Percentiles rank a stretch among this genome's conserved stretches.
Conservation (phyloP, 768 basidiomycete genomes). For the Termitomyces sp. region DNA sequence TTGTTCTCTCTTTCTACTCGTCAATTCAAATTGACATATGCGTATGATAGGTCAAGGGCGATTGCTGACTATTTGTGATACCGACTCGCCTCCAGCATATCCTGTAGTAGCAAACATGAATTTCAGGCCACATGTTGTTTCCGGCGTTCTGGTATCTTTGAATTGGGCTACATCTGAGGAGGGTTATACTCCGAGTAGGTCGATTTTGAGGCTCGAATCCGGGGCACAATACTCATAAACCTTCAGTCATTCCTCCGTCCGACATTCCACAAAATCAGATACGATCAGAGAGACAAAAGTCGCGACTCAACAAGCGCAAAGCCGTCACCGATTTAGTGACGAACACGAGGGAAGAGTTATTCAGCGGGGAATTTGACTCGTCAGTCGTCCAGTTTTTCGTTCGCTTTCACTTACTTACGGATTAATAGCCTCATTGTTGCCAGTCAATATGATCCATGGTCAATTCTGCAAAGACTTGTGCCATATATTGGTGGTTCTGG, state of each 20-base stretch:
- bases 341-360: slow-evolving; percentile 71
- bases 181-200: slow-evolving; percentile 62
- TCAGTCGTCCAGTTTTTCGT: slow-evolving; percentile 25
- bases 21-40: not conserved
- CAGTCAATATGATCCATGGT: slow-evolving; percentile 80
- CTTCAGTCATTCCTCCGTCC: slow-evolving; percentile 51
- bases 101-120: slow-evolving; percentile 85
- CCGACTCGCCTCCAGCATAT: slow-evolving; percentile 91
- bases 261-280: slow-evolving; percentile 54
- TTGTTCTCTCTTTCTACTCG: not conserved
- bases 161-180: slow-evolving; percentile 92
- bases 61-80: slow-evolving; percentile 79
- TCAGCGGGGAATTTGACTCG: slow-evolving; percentile 87
- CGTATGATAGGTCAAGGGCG: slow-evolving; percentile 61
- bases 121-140: slow-evolving; percentile 52
- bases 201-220: not conserved
- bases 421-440: slow-evolving; percentile 65
- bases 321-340: slow-evolving; percentile 56
- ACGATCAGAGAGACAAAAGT: slow-evolving; percentile 68
- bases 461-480: slow-evolving; percentile 66
- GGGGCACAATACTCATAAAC: slow-evolving; percentile 4
- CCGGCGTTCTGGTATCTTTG: slow-evolving; percentile 55
- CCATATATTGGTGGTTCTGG: slow-evolving; percentile 84
- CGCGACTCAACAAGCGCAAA: slow-evolving; percentile 74
- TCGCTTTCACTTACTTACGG: not conserved